Evolutionary conservation across 306 rosid genomes (phyloP), one percentile per base, ranked within the genome.

Genomic region (Quercus rubra): DNA sequence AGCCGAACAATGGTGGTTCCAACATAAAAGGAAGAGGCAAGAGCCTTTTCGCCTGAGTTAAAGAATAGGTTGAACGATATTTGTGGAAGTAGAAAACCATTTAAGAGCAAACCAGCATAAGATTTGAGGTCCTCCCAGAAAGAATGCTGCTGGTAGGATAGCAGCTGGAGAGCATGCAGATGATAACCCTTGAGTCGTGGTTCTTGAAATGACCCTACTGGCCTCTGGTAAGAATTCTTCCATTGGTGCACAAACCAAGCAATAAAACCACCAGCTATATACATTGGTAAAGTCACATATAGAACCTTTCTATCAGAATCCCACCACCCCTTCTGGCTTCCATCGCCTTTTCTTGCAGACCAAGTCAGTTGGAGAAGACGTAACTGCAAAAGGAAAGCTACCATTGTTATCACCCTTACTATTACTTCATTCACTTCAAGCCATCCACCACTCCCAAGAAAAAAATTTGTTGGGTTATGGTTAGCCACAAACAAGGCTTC

Each of bases 21-120:
- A 13, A 78, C 18, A 73, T 92, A 94, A 74, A 90, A 92, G 63
- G 74, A 70, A 75, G 78, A 81, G 21, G 89, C 43, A 18, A 94
- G 83, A 64, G 90, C 73, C 63, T 80, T 86, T 85, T 83, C 92
- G 58, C 89, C 87, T 6, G 97, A 81, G 67, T 86, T 88, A 6
- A 49, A 54, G 43, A 87, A 58, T 41, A 87, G 8, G 89, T 90
- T 92, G 75, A 92, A 84, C 31, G 91, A 77, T 68, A 92, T 80
- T 77, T 94, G 97, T 1, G 99, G 99, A 49, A 94, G 85, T 18
- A 94, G 90, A 83, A 94, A 94, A 66, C 97, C 91, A 80, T 91
- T 97, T 63, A 81, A 83, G 83, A 90, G 82, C 78, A 94, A 73
- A 73, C 97, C 92, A 4, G 90, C 97, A 67, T 83, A 87, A 14